phyloP scores from a whole-genome alignment of 1,139 yeast species.

The Meyerozyma athensensis region DNA sequence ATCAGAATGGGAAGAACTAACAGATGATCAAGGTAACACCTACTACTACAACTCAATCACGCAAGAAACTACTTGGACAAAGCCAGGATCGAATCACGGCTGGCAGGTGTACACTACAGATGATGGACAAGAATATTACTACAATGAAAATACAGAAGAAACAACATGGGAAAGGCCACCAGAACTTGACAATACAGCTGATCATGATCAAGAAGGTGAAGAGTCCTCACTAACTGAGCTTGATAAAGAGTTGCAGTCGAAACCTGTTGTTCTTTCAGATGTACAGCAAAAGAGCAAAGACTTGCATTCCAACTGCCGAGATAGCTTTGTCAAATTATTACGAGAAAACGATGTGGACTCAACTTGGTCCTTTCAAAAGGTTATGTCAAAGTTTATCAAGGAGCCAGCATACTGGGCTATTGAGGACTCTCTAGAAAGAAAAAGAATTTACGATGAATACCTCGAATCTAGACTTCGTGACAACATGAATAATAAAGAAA shows the following conservation, averaged over 20 bases:
- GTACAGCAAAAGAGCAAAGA: conserved; percentile 3
- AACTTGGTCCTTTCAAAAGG: conserved; percentile 71
- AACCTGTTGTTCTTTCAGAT: conserved; percentile 5
- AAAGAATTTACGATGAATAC: conserved; percentile 61
- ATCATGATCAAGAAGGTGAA: conserved; percentile 4
- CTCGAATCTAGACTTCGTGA: conserved; percentile 50
- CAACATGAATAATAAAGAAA: conserved; percentile 49
- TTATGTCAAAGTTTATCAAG: conserved; percentile 53
- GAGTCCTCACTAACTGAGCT: conserved; percentile 9
- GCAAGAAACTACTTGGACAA: conserved; percentile 76
- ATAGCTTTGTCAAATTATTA: conserved; percentile 48
- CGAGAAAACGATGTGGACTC: conserved; percentile 55
- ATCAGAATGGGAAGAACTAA: conserved; percentile 56
- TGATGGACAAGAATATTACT: conserved; percentile 70
- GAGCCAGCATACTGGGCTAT: conserved; percentile 71
- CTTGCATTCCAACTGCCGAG: conserved; percentile 3
- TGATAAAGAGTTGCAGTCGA: conserved; percentile 13
- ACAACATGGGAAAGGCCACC: conserved; percentile 81
- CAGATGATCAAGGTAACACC: conserved; percentile 60
- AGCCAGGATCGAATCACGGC: conserved; percentile 52
- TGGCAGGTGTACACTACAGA: conserved; percentile 70
- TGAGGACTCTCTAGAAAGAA: conserved; percentile 56
- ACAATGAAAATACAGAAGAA: conserved; percentile 57
- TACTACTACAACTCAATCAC: conserved; percentile 70
- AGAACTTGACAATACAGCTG: conserved; percentile 18